These are phyloP conservation scores for Hymenoscyphus occultus DNA, from an alignment of 2,329 filamentous ascomycete genomes.

Conservation along the genomic window DNA sequence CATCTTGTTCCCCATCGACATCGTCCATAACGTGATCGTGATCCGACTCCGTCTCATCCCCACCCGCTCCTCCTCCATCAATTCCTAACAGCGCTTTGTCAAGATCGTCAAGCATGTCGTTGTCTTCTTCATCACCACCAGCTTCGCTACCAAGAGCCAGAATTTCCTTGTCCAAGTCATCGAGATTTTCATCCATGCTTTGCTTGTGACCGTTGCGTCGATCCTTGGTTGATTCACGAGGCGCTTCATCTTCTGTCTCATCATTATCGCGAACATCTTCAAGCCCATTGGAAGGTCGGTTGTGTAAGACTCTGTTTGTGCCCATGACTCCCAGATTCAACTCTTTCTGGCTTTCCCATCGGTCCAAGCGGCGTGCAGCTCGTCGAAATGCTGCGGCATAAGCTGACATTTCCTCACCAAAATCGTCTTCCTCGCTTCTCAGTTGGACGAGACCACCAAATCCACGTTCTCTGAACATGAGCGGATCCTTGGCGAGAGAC, in stretches of 20 bases:
- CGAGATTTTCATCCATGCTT: conserved; percentile 46
- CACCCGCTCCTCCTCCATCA: conserved; percentile 33
- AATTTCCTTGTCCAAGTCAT: conserved; percentile 54
- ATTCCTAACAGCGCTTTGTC: conserved; percentile 39
- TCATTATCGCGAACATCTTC: conserved; percentile 29
- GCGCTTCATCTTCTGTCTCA: conserved; percentile 37
- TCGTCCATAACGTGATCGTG: conserved; percentile 35
- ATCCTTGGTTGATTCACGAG: conserved; percentile 36
- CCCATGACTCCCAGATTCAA: conserved; percentile 33
- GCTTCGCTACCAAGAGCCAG: conserved; percentile 46
- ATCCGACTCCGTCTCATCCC: conserved; percentile 34
- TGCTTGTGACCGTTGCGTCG: conserved; percentile 39
- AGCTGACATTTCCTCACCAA: conserved; percentile 68
- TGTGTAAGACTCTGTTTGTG: conserved; percentile 29
- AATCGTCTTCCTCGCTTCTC: conserved; percentile 64
- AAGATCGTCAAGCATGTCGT: conserved; percentile 44
- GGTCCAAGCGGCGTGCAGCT: conserved; percentile 60
- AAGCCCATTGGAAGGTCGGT: conserved; percentile 11
- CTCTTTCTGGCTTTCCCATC: conserved; percentile 57
- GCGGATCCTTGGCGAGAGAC: conserved; percentile 34
- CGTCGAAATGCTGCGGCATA: conserved; percentile 66
- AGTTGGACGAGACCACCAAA: conserved; percentile 64
- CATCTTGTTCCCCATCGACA: conserved; percentile 17
- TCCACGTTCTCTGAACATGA: conserved; percentile 52
- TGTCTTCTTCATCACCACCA: conserved; percentile 43